Evolutionary conservation across 2,329 filamentous ascomycete species (phyloP), one percentile per base, ranked within the genome.

Genomic region (Stagonosporopsis tanaceti): DNA sequence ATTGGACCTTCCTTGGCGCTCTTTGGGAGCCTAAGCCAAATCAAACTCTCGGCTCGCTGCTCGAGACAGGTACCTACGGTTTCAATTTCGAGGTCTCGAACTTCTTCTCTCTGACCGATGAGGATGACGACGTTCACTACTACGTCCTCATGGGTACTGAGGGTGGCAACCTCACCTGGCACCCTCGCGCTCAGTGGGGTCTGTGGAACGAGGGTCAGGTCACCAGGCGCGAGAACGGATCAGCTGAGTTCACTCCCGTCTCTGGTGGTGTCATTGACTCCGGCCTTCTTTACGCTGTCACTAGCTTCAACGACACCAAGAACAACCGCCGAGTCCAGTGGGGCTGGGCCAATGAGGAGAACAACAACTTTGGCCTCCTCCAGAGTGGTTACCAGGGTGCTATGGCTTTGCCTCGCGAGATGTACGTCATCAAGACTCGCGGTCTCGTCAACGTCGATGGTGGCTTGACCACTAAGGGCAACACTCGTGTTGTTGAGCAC

Each of bases 11-110:
- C 73, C 65, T 80, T 3, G 79, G 80, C 15, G 74, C 79, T 11
- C 66, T 82, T 5, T 81, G 78, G 76, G 79, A 81, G 64, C 79
- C 79, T 4, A 69, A 68, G 4, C 67, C 58, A 12, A 81, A 81
- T 62, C 75, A 72, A 12, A 76, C 72, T n/a, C 67, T 81, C 6
- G 78, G 78, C 6, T 74, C 75, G 14, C 57, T 78, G 6, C 58
- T 80, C 5, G 74, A 78, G 47, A 81, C 80, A n/a, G 79, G 79
- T 20, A 75, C 72, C 1, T 80, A 80, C 50, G 79, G 72, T 9
- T 81, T 75, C 70, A 82, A 82, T 64, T 81, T 81, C 44, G 80
- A 82, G 62, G 79, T 81, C 54, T 80, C 78, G 0, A 79, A 80
- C 55, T 80, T 81, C 70, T 81, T 80, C 68, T 76, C 76, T 15